These are phyloP conservation scores for Chrysoporthe austroafricana DNA, from an alignment of 2,329 filamentous ascomycete species.

Conservation along the genomic window DNA sequence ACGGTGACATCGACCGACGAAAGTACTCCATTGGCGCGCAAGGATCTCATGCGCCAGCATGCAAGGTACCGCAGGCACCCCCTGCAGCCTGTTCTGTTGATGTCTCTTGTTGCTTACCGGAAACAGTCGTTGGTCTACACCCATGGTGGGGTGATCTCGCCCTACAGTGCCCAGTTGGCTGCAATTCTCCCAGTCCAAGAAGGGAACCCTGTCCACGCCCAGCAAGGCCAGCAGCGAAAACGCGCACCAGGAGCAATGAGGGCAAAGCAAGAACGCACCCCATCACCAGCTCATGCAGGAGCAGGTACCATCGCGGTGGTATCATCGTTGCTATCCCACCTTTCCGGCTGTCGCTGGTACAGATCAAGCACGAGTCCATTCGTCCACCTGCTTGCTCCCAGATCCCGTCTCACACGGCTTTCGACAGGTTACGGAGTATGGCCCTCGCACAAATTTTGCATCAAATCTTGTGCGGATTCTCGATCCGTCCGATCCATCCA, in stretches of 20 bases:
- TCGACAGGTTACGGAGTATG: background rate
- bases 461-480: background rate
- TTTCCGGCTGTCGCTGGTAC: background rate
- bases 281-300: background rate
- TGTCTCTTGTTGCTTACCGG: slow-evolving; percentile 2
- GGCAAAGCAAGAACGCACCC: background rate
- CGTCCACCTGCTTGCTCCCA: background rate
- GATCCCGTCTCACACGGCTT: background rate
- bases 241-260: background rate
- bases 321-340: background rate
- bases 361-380: background rate
- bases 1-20: slow-evolving; percentile 14
- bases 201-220: background rate
- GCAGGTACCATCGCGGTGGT: background rate
- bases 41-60: slow-evolving; percentile 18
- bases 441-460: background rate
- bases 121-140: background rate
- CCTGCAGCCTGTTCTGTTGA: background rate
- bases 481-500: background rate
- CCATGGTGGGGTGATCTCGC: slow-evolving; percentile 11
- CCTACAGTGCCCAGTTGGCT: background rate
- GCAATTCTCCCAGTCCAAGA: background rate
- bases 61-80: slow-evolving; percentile 17
- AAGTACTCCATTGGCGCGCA: slow-evolving; percentile 6
- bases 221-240: background rate